Base-by-base conservation (phyloP, 495 filamentous ascomycete genomes). In the Aspergillus taichungensis region DNA sequence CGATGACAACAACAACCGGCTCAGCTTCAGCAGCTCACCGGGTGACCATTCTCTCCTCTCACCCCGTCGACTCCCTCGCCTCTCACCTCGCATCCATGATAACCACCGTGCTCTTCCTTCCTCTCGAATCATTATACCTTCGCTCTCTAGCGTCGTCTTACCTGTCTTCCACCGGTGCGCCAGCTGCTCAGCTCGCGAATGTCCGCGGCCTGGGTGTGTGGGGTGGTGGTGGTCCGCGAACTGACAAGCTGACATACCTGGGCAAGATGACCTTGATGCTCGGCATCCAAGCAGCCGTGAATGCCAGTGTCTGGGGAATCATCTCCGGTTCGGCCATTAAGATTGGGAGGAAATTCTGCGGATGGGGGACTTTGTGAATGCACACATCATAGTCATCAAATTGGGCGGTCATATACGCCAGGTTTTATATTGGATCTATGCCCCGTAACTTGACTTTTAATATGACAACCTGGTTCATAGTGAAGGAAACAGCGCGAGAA, bases 11-110 rank as follows among this genome's bases (percentile, higher is more conserved):
- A n/a, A 43, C 32, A 32, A 33, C 42, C 8, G 36, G 40, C 28
- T 36, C 53, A 30, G 45, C 41, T 28, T 36, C 53, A 30, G 45
- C 44, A 6, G 44, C 59, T 12, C 64, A 75, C 46, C 63, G 74
- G 40, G 62, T 76, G 3, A 77, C 74, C 0, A 62, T 71, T 3
- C 70, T 77, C n/a, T 72, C 71, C n/a, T 60, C 66, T 5, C 62
- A 71, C 37, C 64, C 67, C 3, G 63, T 71, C 5, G 65, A 72
- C 47, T 68, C 65, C 5, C 53, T 76, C 13, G 64, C 70, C 13
- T 66, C 64, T 1, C 66, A 71, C 35, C 59, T 75, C 12, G 61
- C 74, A 6, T 59, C 63, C 13, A 56, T 69, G 32, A 56, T 74
- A 33, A 69, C 65, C 6, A 55, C 52, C 14, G 53, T 72, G 8